Evolutionary conservation across 2,329 filamentous ascomycete genomes (phyloP).

Genomic region (Grosmannia penicillata): DNA sequence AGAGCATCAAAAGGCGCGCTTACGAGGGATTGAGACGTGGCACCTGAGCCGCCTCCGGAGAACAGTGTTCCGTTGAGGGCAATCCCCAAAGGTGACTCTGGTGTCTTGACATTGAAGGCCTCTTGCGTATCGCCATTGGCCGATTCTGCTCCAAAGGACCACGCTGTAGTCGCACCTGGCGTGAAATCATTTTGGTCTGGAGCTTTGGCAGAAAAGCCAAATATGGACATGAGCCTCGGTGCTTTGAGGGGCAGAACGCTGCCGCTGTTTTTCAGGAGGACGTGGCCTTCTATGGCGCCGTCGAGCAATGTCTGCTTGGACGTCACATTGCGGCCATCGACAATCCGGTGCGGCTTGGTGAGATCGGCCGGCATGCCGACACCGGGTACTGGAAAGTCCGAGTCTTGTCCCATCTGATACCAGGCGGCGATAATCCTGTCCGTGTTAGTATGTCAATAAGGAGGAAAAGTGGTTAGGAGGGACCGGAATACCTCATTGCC

Average conservation of each 20-base stretch:
- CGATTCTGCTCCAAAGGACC: slow-evolving; percentile 25
- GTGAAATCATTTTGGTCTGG: slow-evolving; percentile 26
- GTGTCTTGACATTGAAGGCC: not conserved
- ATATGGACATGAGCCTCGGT: slow-evolving; percentile 39
- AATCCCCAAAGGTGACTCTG: slow-evolving; percentile 9
- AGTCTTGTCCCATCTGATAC: slow-evolving; percentile 39
- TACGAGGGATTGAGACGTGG: slow-evolving; percentile 23
- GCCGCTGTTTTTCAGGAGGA: slow-evolving; percentile 47
- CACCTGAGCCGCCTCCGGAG: slow-evolving; percentile 21
- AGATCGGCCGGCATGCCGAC: slow-evolving; percentile 35
- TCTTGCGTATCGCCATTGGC: slow-evolving; percentile 4
- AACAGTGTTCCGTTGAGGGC: slow-evolving; percentile 27
- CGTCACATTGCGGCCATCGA: slow-evolving; percentile 38
- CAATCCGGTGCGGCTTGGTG: slow-evolving; percentile 30
- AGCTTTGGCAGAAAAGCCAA: slow-evolving; percentile 42
- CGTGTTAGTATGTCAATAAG: slow-evolving; percentile 7
- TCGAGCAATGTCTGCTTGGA: slow-evolving; percentile 28
- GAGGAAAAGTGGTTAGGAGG: slow-evolving; percentile 11
- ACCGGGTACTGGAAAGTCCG: slow-evolving; percentile 29
- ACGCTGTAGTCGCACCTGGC: slow-evolving; percentile 18
- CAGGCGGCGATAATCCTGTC: slow-evolving; percentile 33
- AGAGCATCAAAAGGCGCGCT: slow-evolving; percentile 41
- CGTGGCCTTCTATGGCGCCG: slow-evolving; percentile 48
- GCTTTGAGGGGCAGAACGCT: slow-evolving; percentile 36
- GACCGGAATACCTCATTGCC: slow-evolving; percentile 10